These are phyloP conservation scores for Scytalidium lignicola DNA, from an alignment of 2,329 filamentous ascomycete species.

Conservation along the genomic window DNA sequence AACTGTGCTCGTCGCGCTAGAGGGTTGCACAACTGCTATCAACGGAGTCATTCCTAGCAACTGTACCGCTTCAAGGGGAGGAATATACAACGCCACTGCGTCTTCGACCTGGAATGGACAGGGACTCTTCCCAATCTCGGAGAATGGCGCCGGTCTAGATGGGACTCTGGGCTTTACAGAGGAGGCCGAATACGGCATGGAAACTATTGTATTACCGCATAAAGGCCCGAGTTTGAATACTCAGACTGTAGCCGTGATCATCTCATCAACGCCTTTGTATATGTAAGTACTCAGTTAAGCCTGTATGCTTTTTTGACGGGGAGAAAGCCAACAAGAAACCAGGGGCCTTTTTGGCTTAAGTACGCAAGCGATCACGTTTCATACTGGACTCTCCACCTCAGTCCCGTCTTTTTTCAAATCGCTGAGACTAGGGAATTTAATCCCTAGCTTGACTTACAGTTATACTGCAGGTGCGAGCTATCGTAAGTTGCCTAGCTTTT, in stretches of 20 bases:
- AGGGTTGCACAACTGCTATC: conserved; percentile 26
- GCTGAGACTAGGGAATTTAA: conserved; percentile 26
- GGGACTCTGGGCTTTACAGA: conserved; percentile 30
- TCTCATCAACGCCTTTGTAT: conserved; percentile 29
- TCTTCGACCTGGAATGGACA: conserved; percentile 30
- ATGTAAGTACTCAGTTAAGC: conserved; percentile 19
- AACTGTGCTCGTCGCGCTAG: conserved; percentile 28
- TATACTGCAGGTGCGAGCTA: conserved; percentile 34
- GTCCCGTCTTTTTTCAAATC: conserved; percentile 29
- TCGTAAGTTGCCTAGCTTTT: conserved; percentile 20
- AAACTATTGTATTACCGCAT: conserved; percentile 7
- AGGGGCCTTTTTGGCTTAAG: conserved; percentile 33
- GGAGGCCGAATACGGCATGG: conserved; percentile 8
- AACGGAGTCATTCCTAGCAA: conserved; percentile 27
- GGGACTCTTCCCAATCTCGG: conserved; percentile 30
- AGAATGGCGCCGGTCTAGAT: conserved; percentile 30
- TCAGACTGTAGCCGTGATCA: conserved; percentile 16
- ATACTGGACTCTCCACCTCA: conserved; percentile 27
- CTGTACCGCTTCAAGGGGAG: conserved; percentile 31
- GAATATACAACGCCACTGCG: conserved; percentile 27
- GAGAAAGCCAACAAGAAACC: not conserved
- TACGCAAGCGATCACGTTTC: conserved; percentile 32
- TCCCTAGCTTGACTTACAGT: conserved; percentile 33
- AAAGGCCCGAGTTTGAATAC: conserved; percentile 12
- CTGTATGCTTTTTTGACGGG: not conserved